Conservation (phyloP, 2,329 filamentous ascomycete species). For the Ambrosiella beaveri region DNA sequence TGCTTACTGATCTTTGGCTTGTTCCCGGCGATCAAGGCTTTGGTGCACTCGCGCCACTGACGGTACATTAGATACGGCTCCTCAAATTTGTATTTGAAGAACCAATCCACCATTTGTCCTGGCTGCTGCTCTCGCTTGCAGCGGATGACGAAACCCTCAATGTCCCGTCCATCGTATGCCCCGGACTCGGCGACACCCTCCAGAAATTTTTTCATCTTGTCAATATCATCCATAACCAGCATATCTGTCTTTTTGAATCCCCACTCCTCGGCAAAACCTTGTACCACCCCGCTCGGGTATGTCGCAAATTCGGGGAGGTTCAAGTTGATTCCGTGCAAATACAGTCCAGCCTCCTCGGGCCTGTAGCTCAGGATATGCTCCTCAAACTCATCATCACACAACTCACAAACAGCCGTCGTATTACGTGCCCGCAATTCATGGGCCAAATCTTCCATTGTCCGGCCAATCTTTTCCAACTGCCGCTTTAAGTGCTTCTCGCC, state of each 20-base stretch:
- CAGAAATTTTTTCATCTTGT: slow-evolving; percentile 61
- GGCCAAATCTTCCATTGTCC: slow-evolving; percentile 62
- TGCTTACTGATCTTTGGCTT: slow-evolving; percentile 73
- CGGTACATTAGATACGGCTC: slow-evolving; percentile 98
- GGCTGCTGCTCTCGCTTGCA: slow-evolving; percentile 50
- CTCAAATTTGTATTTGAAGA: slow-evolving; percentile 99
- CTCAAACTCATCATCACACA: slow-evolving; percentile 91
- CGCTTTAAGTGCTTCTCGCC: slow-evolving; percentile 69
- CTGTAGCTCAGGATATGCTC: slow-evolving; percentile 90
- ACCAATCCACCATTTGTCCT: slow-evolving; percentile 69
- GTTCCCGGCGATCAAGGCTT: slow-evolving; percentile 62
- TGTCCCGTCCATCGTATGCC: slow-evolving; percentile 75
- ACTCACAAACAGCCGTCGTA: slow-evolving; percentile 83
- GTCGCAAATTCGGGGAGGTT: slow-evolving; percentile 88
- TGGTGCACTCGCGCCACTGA: slow-evolving; percentile 96
- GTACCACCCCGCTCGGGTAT: slow-evolving; percentile 66
- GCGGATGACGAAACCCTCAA: slow-evolving; percentile 91
- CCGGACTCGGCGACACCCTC: slow-evolving; percentile 76
- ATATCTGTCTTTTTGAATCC: slow-evolving; percentile 82
- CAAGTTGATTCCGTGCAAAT: slow-evolving; percentile 89
- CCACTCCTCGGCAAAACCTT: slow-evolving; percentile 80
- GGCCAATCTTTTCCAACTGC: slow-evolving; percentile 63
- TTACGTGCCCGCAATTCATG: slow-evolving; percentile 61
- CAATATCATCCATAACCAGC: slow-evolving; percentile 56
- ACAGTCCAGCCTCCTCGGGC: slow-evolving; percentile 68